These are phyloP conservation scores for Tubosaeta brunneosetosa DNA, from an alignment of 768 basidiomycete genomes.

Conservation along the genomic window DNA sequence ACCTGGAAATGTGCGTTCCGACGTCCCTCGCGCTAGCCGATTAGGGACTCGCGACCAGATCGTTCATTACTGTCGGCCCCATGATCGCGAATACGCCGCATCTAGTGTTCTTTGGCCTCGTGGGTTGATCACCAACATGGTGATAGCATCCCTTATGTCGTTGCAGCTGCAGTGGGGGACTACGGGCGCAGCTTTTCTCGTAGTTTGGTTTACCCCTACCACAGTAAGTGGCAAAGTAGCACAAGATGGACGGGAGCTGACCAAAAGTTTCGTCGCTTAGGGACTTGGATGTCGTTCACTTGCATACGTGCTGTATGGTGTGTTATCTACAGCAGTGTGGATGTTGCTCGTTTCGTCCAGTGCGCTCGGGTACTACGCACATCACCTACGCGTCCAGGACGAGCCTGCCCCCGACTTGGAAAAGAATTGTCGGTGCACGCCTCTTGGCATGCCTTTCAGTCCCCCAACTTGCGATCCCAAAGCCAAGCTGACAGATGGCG, in stretches of 20 bases:
- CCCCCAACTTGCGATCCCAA: neutral
- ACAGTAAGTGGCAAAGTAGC: conserved; percentile 7
- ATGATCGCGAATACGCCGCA: neutral
- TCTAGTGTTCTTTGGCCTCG: conserved; percentile 18
- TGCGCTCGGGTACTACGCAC: neutral
- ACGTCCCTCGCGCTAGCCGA: conserved; percentile 12
- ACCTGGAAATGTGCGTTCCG: neutral
- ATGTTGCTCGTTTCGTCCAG: conserved; percentile 29
- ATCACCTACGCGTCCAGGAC: conserved; percentile 1
- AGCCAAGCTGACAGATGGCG: neutral
- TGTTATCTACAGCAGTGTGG: conserved; percentile 29
- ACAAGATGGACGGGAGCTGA: neutral
- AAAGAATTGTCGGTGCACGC: neutral
- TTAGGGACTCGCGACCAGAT: conserved; percentile 18
- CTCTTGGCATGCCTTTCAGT: neutral
- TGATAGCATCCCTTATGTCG: conserved; percentile 28
- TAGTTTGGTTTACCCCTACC: conserved; percentile 28
- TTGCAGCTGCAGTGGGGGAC: conserved; percentile 33
- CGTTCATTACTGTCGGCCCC: conserved; percentile 16
- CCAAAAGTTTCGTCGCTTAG: neutral
- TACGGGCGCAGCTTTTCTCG: conserved; percentile 25
- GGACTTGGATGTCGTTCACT: conserved; percentile 34
- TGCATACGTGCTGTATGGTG: conserved; percentile 29
- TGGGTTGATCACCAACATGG: conserved; percentile 22
- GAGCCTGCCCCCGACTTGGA: neutral